phyloP scores from a whole-genome alignment of 2,329 filamentous ascomycete species.

The Xylaria digitata region DNA sequence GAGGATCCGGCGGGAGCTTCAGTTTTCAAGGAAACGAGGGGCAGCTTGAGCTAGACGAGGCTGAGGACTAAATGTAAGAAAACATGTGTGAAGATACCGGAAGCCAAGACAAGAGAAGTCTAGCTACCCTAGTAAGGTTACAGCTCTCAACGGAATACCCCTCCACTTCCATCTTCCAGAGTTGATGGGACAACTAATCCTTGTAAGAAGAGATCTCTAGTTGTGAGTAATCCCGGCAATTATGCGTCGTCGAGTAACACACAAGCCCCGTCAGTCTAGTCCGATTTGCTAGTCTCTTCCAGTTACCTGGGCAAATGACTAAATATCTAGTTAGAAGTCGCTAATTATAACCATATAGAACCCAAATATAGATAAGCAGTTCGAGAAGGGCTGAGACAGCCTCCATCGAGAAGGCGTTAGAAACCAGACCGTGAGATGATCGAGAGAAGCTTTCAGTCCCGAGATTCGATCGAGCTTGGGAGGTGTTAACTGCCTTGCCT shows the following conservation, averaged over 20 bases:
- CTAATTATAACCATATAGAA: neutral
- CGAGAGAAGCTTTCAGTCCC: neutral
- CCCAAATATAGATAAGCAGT: neutral
- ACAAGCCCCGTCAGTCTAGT: constrained; percentile 35
- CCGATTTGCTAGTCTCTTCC: constrained; percentile 33
- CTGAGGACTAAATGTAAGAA: constrained; percentile 32
- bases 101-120: constrained; percentile 22
- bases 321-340: constrained; percentile 6
- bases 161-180: constrained; percentile 39
- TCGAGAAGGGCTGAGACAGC: neutral
- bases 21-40: constrained; percentile 23
- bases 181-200: constrained; percentile 43
- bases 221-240: constrained; percentile 39
- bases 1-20: constrained; percentile 14
- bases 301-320: constrained; percentile 24
- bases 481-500: constrained; percentile 21
- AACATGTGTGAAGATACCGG: constrained; percentile 23
- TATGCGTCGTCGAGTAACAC: constrained; percentile 39
- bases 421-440: neutral
- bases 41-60: constrained; percentile 27
- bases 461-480: neutral
- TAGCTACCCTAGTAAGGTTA: constrained; percentile 30
- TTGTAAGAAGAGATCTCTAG: constrained; percentile 40
- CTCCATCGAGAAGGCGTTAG: neutral
- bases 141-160: constrained; percentile 40